Conservation (phyloP, 805 yeast species). For the Kluyveromyces aestuarii region DNA sequence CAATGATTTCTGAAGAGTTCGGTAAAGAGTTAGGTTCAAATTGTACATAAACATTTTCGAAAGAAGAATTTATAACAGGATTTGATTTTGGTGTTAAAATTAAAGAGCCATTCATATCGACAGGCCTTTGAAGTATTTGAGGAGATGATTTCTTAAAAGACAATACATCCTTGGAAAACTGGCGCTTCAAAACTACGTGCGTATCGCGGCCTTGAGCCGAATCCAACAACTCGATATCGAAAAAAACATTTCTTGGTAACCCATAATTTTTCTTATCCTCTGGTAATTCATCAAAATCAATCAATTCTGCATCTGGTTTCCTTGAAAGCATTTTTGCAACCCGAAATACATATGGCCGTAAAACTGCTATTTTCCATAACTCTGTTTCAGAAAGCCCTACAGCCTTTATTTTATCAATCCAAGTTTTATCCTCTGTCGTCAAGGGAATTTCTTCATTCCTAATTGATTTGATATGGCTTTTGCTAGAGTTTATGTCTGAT, state of each 20-base stretch:
- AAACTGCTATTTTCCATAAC: constrained; percentile 71
- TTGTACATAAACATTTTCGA: constrained; percentile 40
- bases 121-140: constrained; percentile 7
- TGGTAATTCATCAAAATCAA: neutral
- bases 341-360: constrained; percentile 59
- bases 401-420: constrained; percentile 63
- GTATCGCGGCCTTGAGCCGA: constrained; percentile 1
- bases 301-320: constrained; percentile 6
- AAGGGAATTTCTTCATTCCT: constrained; percentile 41
- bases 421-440: constrained; percentile 56
- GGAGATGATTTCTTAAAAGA: neutral
- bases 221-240: constrained; percentile 31
- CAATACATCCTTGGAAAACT: neutral
- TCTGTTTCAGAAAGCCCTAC: constrained; percentile 70
- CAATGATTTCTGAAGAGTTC: neutral
- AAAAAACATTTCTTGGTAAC: constrained; percentile 44
- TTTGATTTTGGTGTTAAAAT: constrained; percentile 31
- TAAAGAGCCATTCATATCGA: constrained; percentile 27
- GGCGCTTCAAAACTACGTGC: constrained; percentile 5
- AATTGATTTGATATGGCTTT: constrained; percentile 27
- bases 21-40: constrained; percentile 21
- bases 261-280: constrained; percentile 17
- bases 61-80: constrained; percentile 32
- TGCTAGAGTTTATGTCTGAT: constrained; percentile 9
- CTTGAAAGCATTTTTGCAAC: constrained; percentile 40